These are phyloP conservation scores for Mucor ambiguus DNA, from an alignment of 371 early-diverging fungal genomes.

Conservation along the genomic window DNA sequence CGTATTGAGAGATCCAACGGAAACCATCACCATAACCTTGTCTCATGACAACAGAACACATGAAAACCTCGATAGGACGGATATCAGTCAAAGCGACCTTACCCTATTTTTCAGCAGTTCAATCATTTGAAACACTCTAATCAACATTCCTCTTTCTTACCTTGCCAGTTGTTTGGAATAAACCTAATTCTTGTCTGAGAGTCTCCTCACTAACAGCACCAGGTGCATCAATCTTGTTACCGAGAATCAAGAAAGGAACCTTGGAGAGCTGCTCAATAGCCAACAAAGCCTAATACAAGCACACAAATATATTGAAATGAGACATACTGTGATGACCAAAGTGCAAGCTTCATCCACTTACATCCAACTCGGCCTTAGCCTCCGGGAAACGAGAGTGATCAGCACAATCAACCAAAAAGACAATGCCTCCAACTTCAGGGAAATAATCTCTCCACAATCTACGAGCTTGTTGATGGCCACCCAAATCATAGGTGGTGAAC, in stretches of 20 bases:
- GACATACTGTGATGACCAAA: background rate
- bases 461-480: constrained; percentile 97
- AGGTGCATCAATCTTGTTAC: constrained; percentile 97
- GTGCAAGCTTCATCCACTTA: constrained; percentile 40
- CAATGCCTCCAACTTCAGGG: constrained; percentile 96
- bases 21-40: constrained; percentile 98
- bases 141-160: constrained; percentile 26
- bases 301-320: background rate
- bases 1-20: constrained; percentile 91
- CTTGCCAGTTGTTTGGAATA: constrained; percentile 97
- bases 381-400: constrained; percentile 87
- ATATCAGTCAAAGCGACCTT: constrained; percentile 89
- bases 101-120: constrained; percentile 54
- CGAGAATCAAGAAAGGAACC: constrained; percentile 94
- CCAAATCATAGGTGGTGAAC: constrained; percentile 97
- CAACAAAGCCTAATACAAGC: constrained; percentile 75
- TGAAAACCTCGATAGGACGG: constrained; percentile 96
- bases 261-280: constrained; percentile 90
- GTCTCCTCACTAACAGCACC: constrained; percentile 95
- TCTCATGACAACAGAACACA: constrained; percentile 97
- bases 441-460: constrained; percentile 98
- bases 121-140: constrained; percentile 4
- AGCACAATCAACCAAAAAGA: constrained; percentile 94
- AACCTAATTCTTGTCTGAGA: constrained; percentile 84
- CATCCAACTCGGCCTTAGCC: constrained; percentile 94